A percentile compares a stretch with the other conserved stretches of the same genome.
These are phyloP conservation scores for Coniosporium apollinis DNA, from an alignment of 495 filamentous ascomycete species.

Conservation along the genomic window DNA sequence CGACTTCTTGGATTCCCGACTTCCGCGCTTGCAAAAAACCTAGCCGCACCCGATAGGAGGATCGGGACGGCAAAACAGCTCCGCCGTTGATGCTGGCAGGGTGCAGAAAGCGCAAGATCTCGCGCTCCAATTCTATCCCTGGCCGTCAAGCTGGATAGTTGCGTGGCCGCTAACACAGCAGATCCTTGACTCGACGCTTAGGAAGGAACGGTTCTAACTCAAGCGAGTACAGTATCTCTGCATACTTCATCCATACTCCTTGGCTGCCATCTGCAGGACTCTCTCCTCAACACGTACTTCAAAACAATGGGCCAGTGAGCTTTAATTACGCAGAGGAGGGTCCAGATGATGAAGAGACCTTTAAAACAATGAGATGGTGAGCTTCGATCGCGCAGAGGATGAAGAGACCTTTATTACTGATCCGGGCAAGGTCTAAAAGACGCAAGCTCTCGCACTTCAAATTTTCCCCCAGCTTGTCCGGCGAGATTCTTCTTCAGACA, in stretches of 20 bases:
- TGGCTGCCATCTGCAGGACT: conserved; percentile 39
- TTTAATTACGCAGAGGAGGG: conserved; percentile 10
- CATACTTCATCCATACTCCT: conserved; percentile 66
- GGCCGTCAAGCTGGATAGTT: no score
- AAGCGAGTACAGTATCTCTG: conserved; percentile 61
- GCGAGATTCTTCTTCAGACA: no score
- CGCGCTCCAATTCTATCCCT: no score
- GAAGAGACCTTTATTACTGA: conserved; percentile 32
- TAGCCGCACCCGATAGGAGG: no score
- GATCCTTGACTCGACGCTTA: conserved; percentile 57
- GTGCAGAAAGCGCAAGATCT: no score
- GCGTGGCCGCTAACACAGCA: conserved; percentile 65
- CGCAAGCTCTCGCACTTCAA: conserved; percentile 55
- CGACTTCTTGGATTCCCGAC: no score
- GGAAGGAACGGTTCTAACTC: conserved; percentile 63
- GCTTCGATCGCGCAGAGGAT: no score
- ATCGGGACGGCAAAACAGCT: no score
- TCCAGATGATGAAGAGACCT: conserved; percentile 32
- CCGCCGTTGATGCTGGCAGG: no score
- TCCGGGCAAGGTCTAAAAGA: conserved; percentile 8
- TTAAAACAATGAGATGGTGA: no score
- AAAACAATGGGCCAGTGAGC: conserved; percentile 3
- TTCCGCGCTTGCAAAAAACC: no score
- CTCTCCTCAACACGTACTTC: conserved; percentile 42
- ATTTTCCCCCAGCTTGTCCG: no score